phyloP scores from a whole-genome alignment of 768 basidiomycete species.

The Tylopilus vinaceipallidus region DNA sequence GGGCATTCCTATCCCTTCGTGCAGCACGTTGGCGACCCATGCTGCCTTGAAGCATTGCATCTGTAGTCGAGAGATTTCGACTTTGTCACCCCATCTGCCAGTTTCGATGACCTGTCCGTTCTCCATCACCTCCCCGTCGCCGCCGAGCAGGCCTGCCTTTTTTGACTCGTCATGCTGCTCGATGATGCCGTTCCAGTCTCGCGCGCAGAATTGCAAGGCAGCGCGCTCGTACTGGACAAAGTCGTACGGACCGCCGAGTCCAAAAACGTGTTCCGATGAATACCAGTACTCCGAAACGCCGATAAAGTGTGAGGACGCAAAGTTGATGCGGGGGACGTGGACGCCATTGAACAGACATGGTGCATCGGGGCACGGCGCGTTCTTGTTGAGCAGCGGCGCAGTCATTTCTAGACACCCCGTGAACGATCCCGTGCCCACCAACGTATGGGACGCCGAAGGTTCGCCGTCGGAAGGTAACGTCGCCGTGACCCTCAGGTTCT shows the following conservation, averaged over 20 bases:
- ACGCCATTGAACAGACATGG: conserved; percentile 95
- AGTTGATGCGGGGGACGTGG: conserved; percentile 92
- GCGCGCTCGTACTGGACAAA: conserved; percentile 95
- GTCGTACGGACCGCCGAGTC: conserved; percentile 92
- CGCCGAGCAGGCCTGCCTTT: conserved; percentile 48
- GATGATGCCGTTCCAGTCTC: conserved; percentile 77
- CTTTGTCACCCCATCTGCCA: conserved; percentile 67
- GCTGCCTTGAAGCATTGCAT: conserved; percentile 99
- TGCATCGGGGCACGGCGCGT: conserved; percentile 73
- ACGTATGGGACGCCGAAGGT: conserved; percentile 49
- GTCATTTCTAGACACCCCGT: conserved; percentile 74
- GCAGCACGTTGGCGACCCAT: conserved; percentile 94
- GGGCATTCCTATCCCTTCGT: conserved; percentile 94
- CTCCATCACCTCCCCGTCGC: conserved; percentile 63
- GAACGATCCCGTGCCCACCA: conserved; percentile 90
- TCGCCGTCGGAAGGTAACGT: conserved; percentile 43
- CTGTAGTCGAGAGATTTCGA: conserved; percentile 83
- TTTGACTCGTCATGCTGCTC: conserved; percentile 56
- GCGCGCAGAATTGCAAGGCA: conserved; percentile 79
- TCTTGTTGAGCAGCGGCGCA: conserved; percentile 79
- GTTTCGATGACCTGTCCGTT: conserved; percentile 60
- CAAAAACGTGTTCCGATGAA: conserved; percentile 95
- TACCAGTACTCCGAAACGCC: conserved; percentile 99
- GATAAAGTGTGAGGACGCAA: conserved; percentile 89
- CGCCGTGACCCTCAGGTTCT: conserved; percentile 62